phyloP scores from a whole-genome alignment of 441 rosid species.

The Iberis amara region DNA sequence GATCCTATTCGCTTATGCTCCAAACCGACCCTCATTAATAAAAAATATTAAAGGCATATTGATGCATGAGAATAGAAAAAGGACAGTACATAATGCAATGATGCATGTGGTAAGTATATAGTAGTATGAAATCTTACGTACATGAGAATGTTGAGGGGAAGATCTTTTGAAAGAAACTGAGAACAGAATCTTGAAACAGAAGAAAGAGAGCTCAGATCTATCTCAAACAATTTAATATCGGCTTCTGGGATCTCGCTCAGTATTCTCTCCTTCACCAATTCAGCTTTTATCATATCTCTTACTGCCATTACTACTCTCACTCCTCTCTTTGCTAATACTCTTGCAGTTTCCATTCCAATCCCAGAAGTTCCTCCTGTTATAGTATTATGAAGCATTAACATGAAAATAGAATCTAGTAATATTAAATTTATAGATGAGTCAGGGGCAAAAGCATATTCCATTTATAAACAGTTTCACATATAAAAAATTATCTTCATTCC shows the following conservation, averaged over 20 bases:
- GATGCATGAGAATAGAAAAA: not conserved
- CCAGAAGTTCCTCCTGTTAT: slow-evolving; percentile 83
- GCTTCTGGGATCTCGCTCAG: slow-evolving; percentile 53
- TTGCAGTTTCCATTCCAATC: slow-evolving; percentile 83
- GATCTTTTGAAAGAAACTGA: slow-evolving; percentile 56
- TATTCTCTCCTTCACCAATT: slow-evolving; percentile 48
- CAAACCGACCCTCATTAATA: no score
- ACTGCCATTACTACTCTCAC: slow-evolving; percentile 72
- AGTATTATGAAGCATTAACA: no score
- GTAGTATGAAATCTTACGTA: slow-evolving; percentile 31
- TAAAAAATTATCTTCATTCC: no score
- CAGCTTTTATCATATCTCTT: slow-evolving; percentile 71
- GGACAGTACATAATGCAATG: slow-evolving; percentile 15
- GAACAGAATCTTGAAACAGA: slow-evolving; percentile 65
- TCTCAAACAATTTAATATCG: slow-evolving; percentile 49
- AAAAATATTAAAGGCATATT: no score
- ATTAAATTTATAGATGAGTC: no score
- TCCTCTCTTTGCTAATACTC: slow-evolving; percentile 75
- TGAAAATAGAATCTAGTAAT: no score
- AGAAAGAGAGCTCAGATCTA: slow-evolving; percentile 78
- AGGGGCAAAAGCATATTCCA: no score
- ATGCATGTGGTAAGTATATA: slow-evolving; percentile 4
- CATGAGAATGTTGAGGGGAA: slow-evolving; percentile 85
- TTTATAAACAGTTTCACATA: no score
- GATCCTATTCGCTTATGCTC: no score